phyloP scores from a whole-genome alignment of 306 rosid species.

The Psophocarpus tetragonolobus region DNA sequence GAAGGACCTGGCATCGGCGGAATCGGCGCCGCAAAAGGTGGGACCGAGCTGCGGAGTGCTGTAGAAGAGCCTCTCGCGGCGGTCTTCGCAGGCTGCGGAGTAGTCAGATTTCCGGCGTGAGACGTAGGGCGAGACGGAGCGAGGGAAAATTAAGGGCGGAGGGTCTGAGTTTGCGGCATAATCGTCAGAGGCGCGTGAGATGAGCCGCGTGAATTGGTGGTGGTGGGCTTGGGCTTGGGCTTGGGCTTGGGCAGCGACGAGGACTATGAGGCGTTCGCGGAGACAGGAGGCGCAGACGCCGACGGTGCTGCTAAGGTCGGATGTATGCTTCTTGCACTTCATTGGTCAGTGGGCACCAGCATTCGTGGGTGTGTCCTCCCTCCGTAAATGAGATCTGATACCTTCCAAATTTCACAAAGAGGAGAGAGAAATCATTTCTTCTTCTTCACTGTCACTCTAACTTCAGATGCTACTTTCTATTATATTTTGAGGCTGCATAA shows the following conservation, averaged over 20 bases:
- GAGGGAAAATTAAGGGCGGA: conserved; percentile 67
- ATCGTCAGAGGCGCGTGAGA: conserved; percentile 49
- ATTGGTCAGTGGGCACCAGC: conserved; percentile 43
- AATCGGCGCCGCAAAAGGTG: conserved; percentile 21
- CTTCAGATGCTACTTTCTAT: conserved; percentile 25
- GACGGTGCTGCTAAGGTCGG: conserved; percentile 62
- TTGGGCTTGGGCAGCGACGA: conserved; percentile 57
- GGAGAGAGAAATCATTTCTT: conserved; percentile 3
- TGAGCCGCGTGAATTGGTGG: conserved; percentile 44
- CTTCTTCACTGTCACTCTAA: neutral
- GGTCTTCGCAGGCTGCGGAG: conserved; percentile 25
- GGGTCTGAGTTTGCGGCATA: conserved; percentile 51
- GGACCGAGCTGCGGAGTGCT: conserved; percentile 92
- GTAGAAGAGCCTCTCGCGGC: conserved; percentile 50
- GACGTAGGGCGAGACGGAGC: conserved; percentile 87
- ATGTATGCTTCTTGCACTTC: conserved; percentile 81
- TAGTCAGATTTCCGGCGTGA: conserved; percentile 76
- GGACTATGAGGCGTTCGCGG: conserved; percentile 61
- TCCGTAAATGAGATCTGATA: conserved; percentile 47
- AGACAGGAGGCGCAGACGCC: conserved; percentile 95
- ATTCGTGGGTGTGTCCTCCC: conserved; percentile 14
- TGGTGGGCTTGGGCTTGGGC: conserved; percentile 54
- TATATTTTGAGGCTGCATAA: conserved; percentile 35
- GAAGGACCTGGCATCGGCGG: conserved; percentile 26
- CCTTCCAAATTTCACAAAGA: too few species aligned